A percentile compares a stretch with the other conserved stretches of the same genome.
These are phyloP conservation scores for Rhynchospora pubera DNA, from an alignment of 176 grass and related monocot genomes.

Conservation along the genomic window DNA sequence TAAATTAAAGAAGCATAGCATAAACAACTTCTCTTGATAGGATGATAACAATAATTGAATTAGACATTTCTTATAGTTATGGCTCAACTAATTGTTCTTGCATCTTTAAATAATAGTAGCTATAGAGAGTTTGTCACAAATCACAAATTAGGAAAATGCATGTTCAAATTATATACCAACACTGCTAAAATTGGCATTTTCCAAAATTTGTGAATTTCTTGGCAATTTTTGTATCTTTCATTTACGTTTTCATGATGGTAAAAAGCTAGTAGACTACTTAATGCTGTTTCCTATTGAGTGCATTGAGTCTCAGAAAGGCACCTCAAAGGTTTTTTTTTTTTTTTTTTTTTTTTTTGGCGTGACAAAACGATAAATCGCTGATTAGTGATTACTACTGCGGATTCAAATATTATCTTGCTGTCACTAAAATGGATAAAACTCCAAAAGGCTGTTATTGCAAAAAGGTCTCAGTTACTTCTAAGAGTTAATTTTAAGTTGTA, in stretches of 20 bases:
- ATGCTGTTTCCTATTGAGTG: neutral
- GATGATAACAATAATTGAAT: no score
- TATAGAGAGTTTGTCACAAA: neutral
- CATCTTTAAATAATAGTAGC: neutral
- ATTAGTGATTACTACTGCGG: neutral
- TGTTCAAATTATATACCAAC: neutral
- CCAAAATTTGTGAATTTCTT: neutral
- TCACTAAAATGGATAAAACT: neutral
- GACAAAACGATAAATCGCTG: neutral
- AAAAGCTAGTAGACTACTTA: neutral
- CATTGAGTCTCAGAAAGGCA: neutral
- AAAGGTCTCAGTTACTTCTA: neutral
- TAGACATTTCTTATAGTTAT: no score
- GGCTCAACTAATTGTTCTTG: neutral
- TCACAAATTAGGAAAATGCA: neutral
- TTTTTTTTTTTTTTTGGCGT: neutral
- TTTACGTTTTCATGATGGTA: neutral
- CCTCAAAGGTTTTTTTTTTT: no score
- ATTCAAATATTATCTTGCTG: neutral
- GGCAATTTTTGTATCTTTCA: neutral
- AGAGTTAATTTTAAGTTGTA: neutral
- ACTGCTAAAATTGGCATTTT: neutral
- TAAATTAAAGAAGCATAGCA: no score
- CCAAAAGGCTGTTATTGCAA: neutral
- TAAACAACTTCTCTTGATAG: no score